Base-by-base conservation (phyloP, 129 eudicot genomes). In the Arctium minus region DNA sequence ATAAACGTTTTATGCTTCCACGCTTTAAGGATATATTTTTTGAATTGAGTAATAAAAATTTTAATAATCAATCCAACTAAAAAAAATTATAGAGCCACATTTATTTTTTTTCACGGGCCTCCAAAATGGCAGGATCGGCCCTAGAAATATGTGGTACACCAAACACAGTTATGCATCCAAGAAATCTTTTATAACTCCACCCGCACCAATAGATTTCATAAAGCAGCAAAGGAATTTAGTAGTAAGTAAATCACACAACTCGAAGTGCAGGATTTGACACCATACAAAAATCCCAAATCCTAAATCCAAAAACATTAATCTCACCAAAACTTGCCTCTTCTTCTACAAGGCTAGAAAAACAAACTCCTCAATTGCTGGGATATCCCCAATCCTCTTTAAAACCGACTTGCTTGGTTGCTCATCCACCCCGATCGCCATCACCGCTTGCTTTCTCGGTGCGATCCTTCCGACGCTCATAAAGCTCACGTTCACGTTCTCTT, bases 391-490 rank as follows among this genome's bases (percentile, higher is more conserved):
- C 94, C 88, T 89, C 88, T 93, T 93, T 81, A 96, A 74, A 1
- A 93, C 71, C 75, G 91, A 80, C 78, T 87, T 86, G 89, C 97
- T 95, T 1, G 99, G 99, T 50, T 83, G 88, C 53, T 95, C 99
- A 69, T 95, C 99, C 31, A 95, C 99, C 27, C 99, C 99, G 69
- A 95, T 95, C 0, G 99, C 94, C 99, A 96, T 96, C 9, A 96
- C 80, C 30, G 99, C 99, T 11, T 91, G 99, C 75, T 92, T 96
- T 74, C 99, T 78, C 0, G 97, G 99, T 4, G 97, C 99, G 10
- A 87, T 82, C 85, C 99, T 82, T 39, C 99, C 97, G 3, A 96
- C 99, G 12, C 95, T 96, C 99, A 96, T 96, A 76, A 96, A 96
- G 82, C 95, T 96, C 74, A 95, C 99, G 27, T 95, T 95, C 85